These are phyloP conservation scores for Lachnellula hyalina DNA, from an alignment of 2,329 filamentous ascomycete species.

Conservation along the genomic window DNA sequence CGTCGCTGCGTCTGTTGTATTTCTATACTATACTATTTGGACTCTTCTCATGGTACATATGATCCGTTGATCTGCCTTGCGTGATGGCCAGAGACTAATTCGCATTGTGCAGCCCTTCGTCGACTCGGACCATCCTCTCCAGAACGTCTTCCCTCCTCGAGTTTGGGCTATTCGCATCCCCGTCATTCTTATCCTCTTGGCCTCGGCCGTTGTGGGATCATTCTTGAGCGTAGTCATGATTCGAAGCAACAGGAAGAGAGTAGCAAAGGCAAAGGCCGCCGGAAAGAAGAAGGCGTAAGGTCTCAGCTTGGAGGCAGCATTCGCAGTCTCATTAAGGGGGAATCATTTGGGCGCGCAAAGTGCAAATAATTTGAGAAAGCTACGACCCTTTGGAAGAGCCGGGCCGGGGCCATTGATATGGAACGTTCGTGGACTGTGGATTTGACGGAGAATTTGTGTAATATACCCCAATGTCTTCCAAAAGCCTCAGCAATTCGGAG, in stretches of 20 bases:
- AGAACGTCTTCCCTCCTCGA: conserved; percentile 91
- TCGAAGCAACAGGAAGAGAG: conserved; percentile 96
- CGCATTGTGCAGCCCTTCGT: conserved; percentile 73
- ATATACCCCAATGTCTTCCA: background rate
- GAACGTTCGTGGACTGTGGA: background rate
- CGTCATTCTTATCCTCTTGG: conserved; percentile 90
- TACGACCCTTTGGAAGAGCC: background rate
- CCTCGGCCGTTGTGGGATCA: conserved; percentile 87
- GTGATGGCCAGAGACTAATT: conserved; percentile 11
- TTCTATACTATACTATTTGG: conserved; percentile 96
- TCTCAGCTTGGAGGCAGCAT: background rate
- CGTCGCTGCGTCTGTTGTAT: conserved; percentile 65
- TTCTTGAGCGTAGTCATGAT: conserved; percentile 99
- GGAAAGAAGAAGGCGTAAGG: conserved; percentile 77
- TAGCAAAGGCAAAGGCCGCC: conserved; percentile 81
- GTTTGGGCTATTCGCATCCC: conserved; percentile 99
- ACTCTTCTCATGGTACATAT: conserved; percentile 83
- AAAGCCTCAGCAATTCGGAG: too few species aligned
- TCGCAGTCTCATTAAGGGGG: background rate
- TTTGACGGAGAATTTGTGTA: background rate
- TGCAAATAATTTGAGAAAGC: background rate
- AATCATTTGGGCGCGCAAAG: background rate
- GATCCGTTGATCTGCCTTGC: conserved; percentile 1
- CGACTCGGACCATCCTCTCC: conserved; percentile 86
- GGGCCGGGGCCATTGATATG: background rate